These are phyloP conservation scores for Phylloporus sp. DNA, from an alignment of 1,284 basidiomycete species.

Conservation along the genomic window DNA sequence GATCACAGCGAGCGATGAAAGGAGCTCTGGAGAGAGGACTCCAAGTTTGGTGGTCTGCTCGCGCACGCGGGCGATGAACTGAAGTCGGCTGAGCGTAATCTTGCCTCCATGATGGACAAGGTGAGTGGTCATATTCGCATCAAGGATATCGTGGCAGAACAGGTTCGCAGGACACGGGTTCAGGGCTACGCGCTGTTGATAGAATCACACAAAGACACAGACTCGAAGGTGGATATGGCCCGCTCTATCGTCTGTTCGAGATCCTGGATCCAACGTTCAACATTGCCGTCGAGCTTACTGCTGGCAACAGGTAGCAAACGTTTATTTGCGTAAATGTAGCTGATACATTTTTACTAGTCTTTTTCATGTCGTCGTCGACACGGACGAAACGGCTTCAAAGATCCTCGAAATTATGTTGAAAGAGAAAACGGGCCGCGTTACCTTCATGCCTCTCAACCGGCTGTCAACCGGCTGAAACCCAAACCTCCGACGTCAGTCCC, in stretches of 20 bases:
- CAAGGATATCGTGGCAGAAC: slow-evolving; percentile 7
- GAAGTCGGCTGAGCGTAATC: slow-evolving; percentile 77
- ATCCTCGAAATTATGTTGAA: slow-evolving; percentile 92
- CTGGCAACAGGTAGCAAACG: slow-evolving; percentile 81
- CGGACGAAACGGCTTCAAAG: slow-evolving; percentile 87
- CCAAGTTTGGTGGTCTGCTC: slow-evolving; percentile 83
- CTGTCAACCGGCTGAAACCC: slow-evolving; percentile 94
- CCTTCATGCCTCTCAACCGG: slow-evolving; percentile 99
- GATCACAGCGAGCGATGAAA: slow-evolving; percentile 85
- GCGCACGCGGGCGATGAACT: slow-evolving; percentile 83
- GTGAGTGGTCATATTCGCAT: slow-evolving; percentile 50
- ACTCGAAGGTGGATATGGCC: slow-evolving; percentile 88
- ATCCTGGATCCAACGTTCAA: slow-evolving; percentile 91
- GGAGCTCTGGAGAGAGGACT: slow-evolving; percentile 95
- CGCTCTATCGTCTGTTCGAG: slow-evolving; percentile 93
- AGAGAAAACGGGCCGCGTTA: slow-evolving; percentile 93
- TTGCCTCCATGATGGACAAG: slow-evolving; percentile 94
- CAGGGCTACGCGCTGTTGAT: slow-evolving; percentile 86
- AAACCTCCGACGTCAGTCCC: slow-evolving; percentile 69
- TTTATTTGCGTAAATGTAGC: background rate
- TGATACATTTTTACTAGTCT: slow-evolving; percentile 53
- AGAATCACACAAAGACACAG: slow-evolving; percentile 79
- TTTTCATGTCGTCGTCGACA: slow-evolving; percentile 98
- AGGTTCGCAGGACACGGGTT: slow-evolving; percentile 81
- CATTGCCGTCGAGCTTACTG: slow-evolving; percentile 92